These are phyloP conservation scores for Apiospora phragmitis DNA, from an alignment of 2,329 filamentous ascomycete species.

Conservation along the genomic window DNA sequence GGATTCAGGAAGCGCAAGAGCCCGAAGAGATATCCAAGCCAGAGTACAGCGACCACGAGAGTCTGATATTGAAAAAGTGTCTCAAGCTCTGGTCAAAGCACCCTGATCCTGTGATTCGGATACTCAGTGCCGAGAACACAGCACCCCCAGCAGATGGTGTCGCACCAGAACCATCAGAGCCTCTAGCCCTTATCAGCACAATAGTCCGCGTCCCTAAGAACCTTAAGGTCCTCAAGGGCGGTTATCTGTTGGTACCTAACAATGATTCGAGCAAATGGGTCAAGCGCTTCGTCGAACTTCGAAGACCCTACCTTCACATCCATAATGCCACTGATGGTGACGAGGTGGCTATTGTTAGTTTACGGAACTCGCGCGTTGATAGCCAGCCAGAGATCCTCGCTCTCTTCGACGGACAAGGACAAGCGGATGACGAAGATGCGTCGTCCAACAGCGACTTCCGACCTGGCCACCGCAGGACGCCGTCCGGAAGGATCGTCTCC, in stretches of 20 bases:
- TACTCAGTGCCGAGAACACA: conserved; percentile 62
- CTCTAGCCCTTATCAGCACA: conserved; percentile 71
- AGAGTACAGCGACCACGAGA: conserved; percentile 49
- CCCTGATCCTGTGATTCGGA: conserved; percentile 55
- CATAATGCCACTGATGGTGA: conserved; percentile 85
- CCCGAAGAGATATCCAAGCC: conserved; percentile 35
- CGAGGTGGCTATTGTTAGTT: conserved; percentile 84
- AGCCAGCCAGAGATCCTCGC: conserved; percentile 85
- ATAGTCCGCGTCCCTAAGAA: conserved; percentile 82
- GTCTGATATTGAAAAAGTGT: conserved; percentile 52
- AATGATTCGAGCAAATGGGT: conserved; percentile 83
- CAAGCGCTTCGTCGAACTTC: conserved; percentile 88
- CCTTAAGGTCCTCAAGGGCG: conserved; percentile 76
- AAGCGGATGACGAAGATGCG: conserved; percentile 22
- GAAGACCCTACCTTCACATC: conserved; percentile 88
- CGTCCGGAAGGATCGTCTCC: conserved; percentile 54
- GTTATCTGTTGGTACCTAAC: conserved; percentile 84
- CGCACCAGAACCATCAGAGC: conserved; percentile 44
- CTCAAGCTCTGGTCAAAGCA: conserved; percentile 66
- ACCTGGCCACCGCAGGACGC: conserved; percentile 49
- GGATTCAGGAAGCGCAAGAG: conserved; percentile 22
- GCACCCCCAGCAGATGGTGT: conserved; percentile 68
- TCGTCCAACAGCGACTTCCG: conserved; percentile 36
- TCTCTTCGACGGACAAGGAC: conserved; percentile 51
- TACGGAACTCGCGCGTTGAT: conserved; percentile 88